Base-by-base conservation (phyloP, 2,329 filamentous ascomycete species). In the Pseudogymnoascus sp. region DNA sequence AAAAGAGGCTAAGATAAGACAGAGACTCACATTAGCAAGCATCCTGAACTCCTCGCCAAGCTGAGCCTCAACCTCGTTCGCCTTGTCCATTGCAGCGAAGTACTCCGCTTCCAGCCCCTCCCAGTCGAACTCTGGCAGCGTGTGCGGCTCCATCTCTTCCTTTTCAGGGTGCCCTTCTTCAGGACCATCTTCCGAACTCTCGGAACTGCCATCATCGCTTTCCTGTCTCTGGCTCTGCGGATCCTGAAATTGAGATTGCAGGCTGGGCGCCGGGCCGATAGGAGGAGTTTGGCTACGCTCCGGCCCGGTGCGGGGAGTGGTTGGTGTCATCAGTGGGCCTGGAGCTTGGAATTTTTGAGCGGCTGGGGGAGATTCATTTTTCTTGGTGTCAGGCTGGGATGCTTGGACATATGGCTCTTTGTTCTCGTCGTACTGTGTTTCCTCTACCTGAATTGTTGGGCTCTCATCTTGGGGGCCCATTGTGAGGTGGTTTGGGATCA, bases 91-190 rank as follows among this genome's bases (percentile, higher is more conserved):
- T 15, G 84, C 85, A 60, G 82, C 76, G 63, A 87, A 80, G 68
- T 92, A 96, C 42, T 84, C 83, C 1, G 77, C 71, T 73, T 92
- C 81, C 33, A 96, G 86, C n/a, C 87, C 82, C 2, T 86, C 79
- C 92, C 92, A 96, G 74, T 92, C 84, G 69, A 90, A 91, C 0
- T 70, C 76, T 61, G 51, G 77, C 12, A 71, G 17, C 21, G 33
- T 55, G 35, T 27, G 62, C 27, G 44, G 67, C 59, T 17, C 15
- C 17, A 13, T 13, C 38, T 27, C 6, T 59, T 59, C 25, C 7
- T 31, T 7, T n/a, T 13, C 29, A 15, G 12, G 21, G 15, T 7
- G 12, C 31, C 15, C 17, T 17, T 62, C 61, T 5, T 42, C 48
- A 10, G 29, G 51, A 2, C 27, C 35, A n/a, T 58, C 25, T 21